Evolutionary conservation across 768 basidiomycete species (phyloP).

Genomic region (Fibroporia radiculosa): DNA sequence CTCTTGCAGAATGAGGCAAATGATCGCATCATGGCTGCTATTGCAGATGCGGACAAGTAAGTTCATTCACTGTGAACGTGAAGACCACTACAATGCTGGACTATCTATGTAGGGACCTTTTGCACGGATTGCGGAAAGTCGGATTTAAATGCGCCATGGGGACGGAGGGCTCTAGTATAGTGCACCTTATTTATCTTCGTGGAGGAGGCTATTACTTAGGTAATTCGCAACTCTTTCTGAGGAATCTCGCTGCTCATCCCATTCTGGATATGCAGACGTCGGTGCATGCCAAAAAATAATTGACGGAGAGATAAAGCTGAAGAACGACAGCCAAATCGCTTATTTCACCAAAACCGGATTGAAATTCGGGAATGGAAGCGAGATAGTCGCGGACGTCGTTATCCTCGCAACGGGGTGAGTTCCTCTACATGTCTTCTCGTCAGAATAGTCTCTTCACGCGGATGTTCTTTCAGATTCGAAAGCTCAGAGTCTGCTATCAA

Average conservation of each 20-base stretch:
- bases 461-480: constrained; percentile 29
- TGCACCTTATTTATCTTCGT: constrained; percentile 23
- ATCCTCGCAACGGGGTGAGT: constrained; percentile 34
- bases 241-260: background rate
- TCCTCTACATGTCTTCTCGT: background rate
- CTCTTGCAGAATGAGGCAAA: constrained; percentile 2
- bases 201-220: constrained; percentile 55
- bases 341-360: constrained; percentile 21
- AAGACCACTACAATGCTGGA: constrained; percentile 4
- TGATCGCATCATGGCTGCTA: constrained; percentile 23
- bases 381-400: constrained; percentile 19
- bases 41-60: constrained; percentile 15
- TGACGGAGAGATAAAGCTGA: constrained; percentile 45
- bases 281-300: constrained; percentile 39
- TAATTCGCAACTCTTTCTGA: constrained; percentile 13
- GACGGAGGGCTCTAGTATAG: constrained; percentile 28
- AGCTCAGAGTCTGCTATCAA: constrained; percentile 32
- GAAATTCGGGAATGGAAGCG: constrained; percentile 15
- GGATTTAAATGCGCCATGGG: constrained; percentile 34
- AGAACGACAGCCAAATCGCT: constrained; percentile 25
- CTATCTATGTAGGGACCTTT: constrained; percentile 29
- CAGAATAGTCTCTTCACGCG: background rate
- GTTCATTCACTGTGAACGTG: background rate
- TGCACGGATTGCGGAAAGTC: constrained; percentile 27
- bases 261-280: constrained; percentile 28